Conservation (phyloP, 2,329 filamentous ascomycete genomes). For the Diaporthe destruens region DNA sequence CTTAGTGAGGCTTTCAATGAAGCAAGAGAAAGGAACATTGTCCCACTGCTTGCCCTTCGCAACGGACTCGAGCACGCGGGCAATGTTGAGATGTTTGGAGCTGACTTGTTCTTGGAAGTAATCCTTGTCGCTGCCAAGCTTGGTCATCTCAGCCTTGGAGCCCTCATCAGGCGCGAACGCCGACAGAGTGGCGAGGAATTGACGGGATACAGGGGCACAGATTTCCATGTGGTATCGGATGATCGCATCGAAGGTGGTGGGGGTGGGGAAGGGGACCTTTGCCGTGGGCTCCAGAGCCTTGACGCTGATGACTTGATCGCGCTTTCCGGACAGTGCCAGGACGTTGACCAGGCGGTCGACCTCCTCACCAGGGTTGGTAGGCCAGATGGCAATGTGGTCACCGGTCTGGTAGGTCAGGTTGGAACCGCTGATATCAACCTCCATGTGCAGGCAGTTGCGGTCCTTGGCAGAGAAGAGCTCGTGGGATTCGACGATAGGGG, state of each 20-base stretch:
- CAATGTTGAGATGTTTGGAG: conserved; percentile 88
- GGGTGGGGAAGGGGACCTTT: conserved; percentile 97
- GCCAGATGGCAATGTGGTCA: conserved; percentile 98
- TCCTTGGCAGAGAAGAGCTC: conserved; percentile 92
- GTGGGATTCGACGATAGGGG: conserved; percentile 89
- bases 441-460: conserved; percentile 96
- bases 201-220: conserved; percentile 93
- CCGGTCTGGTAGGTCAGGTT: conserved; percentile 95
- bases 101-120: conserved; percentile 91
- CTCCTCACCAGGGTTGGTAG: conserved; percentile 92
- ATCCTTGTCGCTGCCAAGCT: conserved; percentile 92
- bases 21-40: conserved; percentile 90
- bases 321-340: conserved; percentile 81
- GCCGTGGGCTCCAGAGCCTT: conserved; percentile 94
- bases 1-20: conserved; percentile 94
- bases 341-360: conserved; percentile 90
- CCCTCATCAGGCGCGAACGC: conserved; percentile 89
- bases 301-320: conserved; percentile 84
- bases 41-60: conserved; percentile 82
- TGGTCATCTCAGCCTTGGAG: conserved; percentile 87
- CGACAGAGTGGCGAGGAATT: conserved; percentile 89
- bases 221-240: conserved; percentile 97
- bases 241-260: conserved; percentile 95
- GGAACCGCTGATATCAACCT: conserved; percentile 90
- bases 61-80: conserved; percentile 82